A percentile compares a stretch with the other conserved stretches of the same genome.
These are phyloP conservation scores for Calonectria pauciramosa DNA, from an alignment of 2,329 filamentous ascomycete genomes.

Conservation along the genomic window DNA sequence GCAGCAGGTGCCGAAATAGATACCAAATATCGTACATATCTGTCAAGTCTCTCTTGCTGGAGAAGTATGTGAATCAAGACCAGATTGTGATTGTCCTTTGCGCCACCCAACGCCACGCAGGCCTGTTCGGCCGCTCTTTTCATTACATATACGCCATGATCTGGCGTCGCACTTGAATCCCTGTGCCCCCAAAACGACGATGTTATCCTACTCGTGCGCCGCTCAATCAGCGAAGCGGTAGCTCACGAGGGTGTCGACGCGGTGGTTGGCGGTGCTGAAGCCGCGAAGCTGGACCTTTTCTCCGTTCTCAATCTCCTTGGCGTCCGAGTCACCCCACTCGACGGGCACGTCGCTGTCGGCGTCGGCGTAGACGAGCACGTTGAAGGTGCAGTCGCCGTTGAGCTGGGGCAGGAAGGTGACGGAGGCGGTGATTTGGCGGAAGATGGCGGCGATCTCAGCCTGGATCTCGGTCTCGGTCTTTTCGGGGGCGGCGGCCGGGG, in stretches of 20 bases:
- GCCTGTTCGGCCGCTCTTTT: slow-evolving; percentile 15
- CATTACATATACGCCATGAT: slow-evolving; percentile 18
- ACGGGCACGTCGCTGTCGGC: slow-evolving; percentile 96
- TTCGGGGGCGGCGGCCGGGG: slow-evolving; percentile 58
- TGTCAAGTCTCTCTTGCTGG: slow-evolving; percentile 9
- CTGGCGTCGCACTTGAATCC: neutral
- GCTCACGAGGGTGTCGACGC: slow-evolving; percentile 95
- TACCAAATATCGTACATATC: slow-evolving; percentile 42
- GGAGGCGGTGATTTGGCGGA: slow-evolving; percentile 97
- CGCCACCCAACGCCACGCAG: slow-evolving; percentile 42
- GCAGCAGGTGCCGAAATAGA: slow-evolving; percentile 27
- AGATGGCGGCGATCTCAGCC: slow-evolving; percentile 94
- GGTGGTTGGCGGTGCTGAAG: slow-evolving; percentile 95
- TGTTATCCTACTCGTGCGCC: neutral
- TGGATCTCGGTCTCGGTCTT: slow-evolving; percentile 97
- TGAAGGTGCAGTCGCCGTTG: slow-evolving; percentile 93
- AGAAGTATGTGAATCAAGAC: slow-evolving; percentile 28
- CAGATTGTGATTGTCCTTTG: slow-evolving; percentile 15
- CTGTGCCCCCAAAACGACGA: neutral
- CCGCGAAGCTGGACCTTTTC: slow-evolving; percentile 96
- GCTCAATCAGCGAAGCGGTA: slow-evolving; percentile 71
- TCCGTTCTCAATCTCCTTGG: slow-evolving; percentile 94
- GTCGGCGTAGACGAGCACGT: slow-evolving; percentile 97
- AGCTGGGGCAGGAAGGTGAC: slow-evolving; percentile 97
- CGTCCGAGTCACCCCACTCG: slow-evolving; percentile 98